These are phyloP conservation scores for Trichoderma harzianum DNA, from an alignment of 2,329 filamentous ascomycete genomes.

Conservation along the genomic window DNA sequence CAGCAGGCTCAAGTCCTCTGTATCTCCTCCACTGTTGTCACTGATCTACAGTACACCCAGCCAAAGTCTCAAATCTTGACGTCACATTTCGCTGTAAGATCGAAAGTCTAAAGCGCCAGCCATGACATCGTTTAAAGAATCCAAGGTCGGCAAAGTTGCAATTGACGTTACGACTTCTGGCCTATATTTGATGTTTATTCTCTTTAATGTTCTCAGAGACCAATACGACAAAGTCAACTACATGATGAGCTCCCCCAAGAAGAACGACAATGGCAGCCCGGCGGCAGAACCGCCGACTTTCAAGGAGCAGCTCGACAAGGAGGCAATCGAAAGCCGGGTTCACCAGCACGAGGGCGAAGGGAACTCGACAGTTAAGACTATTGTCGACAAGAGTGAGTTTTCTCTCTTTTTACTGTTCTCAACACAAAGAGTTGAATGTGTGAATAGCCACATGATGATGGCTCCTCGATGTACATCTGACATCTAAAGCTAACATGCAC, in stretches of 20 bases:
- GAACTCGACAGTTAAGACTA: neutral
- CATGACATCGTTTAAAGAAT: neutral
- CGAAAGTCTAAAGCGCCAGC: neutral
- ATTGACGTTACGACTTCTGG: neutral
- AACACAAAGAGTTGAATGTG: neutral
- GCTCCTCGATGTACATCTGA: neutral
- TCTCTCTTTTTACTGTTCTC: neutral
- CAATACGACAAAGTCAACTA: slow-evolving; percentile 19
- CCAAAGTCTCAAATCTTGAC: slow-evolving; percentile 3
- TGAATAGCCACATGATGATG: neutral
- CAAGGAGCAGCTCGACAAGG: slow-evolving; percentile 45
- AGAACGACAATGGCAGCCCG: neutral
- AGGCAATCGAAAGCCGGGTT: slow-evolving; percentile 32
- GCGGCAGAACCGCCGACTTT: slow-evolving; percentile 29
- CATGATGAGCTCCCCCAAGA: neutral
- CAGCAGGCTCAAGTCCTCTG: neutral
- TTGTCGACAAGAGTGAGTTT: slow-evolving; percentile 7
- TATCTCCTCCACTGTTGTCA: neutral
- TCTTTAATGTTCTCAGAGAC: slow-evolving; percentile 2
- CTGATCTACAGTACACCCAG: neutral
- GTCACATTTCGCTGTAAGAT: slow-evolving; percentile 3
- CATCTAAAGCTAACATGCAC: neutral
- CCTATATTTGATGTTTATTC: neutral
- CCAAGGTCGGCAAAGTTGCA: neutral
- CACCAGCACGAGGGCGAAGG: neutral